These are phyloP conservation scores for Plasmodium falciparum DNA, from an alignment of 169 alveolate species.

Conservation along the genomic window DNA sequence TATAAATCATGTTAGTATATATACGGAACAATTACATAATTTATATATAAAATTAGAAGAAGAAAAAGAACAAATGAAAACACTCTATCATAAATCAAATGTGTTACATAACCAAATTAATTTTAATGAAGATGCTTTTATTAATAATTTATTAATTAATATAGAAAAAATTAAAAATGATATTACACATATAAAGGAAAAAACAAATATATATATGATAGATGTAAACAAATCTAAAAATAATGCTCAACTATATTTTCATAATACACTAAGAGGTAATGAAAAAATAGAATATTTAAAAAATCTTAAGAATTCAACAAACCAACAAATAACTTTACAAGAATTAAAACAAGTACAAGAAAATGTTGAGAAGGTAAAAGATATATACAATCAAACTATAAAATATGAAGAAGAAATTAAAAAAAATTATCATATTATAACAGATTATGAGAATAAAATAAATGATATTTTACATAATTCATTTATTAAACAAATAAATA, in stretches of 20 bases:
- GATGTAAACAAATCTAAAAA: background rate
- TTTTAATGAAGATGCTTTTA: too few relatives aligned
- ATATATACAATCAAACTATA: background rate
- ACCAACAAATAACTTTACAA: background rate
- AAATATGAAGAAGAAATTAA: background rate
- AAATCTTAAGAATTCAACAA: background rate
- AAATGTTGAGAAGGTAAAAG: background rate
- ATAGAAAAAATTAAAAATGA: too few relatives aligned
- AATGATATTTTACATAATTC: background rate
- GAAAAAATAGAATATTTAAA: conserved; percentile 6
- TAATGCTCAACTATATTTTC: background rate
- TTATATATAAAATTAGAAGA: too few relatives aligned
- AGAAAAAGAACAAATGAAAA: too few relatives aligned
- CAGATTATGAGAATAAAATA: background rate
- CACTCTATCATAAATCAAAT: too few relatives aligned
- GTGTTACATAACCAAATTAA: too few relatives aligned
- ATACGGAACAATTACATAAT: too few relatives aligned
- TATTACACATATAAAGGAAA: too few relatives aligned
- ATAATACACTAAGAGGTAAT: background rate
- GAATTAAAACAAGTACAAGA: background rate
- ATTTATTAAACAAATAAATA: background rate
- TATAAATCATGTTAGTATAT: too few relatives aligned
- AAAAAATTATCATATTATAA: background rate
- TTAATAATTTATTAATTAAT: too few relatives aligned
- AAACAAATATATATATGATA: background rate